Conservation (phyloP, 2,329 filamentous ascomycete species). For the Fusarium sp. region DNA sequence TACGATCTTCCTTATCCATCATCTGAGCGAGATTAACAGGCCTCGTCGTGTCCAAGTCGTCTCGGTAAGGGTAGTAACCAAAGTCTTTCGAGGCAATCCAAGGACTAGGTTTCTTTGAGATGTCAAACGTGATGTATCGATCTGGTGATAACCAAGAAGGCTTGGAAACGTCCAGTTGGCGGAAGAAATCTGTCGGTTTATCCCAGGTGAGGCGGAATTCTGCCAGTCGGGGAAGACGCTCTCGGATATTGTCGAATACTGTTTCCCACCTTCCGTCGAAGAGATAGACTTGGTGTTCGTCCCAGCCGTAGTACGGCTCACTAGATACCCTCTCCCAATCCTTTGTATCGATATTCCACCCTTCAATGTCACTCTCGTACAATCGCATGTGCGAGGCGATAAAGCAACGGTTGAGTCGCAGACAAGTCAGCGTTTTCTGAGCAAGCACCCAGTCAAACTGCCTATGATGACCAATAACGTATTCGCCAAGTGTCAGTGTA, state of each 20-base stretch:
- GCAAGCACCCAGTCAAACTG: slow-evolving; percentile 45
- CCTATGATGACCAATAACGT: slow-evolving; percentile 35
- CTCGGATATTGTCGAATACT: slow-evolving; percentile 36
- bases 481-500: slow-evolving; percentile 33
- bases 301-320: slow-evolving; percentile 1
- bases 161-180: background rate
- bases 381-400: slow-evolving; percentile 23
- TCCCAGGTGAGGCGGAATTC: slow-evolving; percentile 28
- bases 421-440: slow-evolving; percentile 21
- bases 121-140: background rate
- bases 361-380: background rate
- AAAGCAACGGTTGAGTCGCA: slow-evolving; percentile 20
- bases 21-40: background rate
- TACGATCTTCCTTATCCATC: background rate
- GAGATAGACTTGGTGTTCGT: background rate
- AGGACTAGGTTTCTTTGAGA: background rate
- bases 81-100: background rate
- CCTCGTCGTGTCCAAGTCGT: background rate
- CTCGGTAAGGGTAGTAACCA: background rate
- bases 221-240: slow-evolving; percentile 20
- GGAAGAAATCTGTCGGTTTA: background rate
- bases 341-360: slow-evolving; percentile 7
- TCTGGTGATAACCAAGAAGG: background rate
- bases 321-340: slow-evolving; percentile 28
- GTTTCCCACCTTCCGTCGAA: slow-evolving; percentile 37